A percentile compares a stretch with the other conserved stretches of the same genome.
phyloP scores from a whole-genome alignment of 257 asterid species.

The Craterostigma plantagineum region DNA sequence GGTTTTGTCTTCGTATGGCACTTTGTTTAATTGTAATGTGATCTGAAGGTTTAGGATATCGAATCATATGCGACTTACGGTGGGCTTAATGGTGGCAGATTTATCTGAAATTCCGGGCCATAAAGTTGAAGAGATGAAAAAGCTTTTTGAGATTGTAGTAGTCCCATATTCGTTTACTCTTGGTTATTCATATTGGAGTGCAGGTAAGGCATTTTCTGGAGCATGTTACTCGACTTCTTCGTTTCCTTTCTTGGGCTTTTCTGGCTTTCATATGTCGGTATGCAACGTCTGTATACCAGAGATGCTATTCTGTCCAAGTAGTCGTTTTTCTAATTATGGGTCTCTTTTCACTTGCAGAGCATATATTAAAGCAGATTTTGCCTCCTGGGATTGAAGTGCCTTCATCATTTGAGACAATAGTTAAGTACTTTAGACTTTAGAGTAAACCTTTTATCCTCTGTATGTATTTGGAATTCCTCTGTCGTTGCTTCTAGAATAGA shows the following conservation, averaged over 20 bases:
- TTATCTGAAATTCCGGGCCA: slow-evolving; percentile 53
- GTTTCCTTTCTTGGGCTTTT: background rate
- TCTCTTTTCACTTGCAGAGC: slow-evolving; percentile 58
- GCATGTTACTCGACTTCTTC: background rate
- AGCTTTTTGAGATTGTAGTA: slow-evolving; percentile 51
- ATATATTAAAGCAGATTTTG: slow-evolving; percentile 73
- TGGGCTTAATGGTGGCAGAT: slow-evolving; percentile 27
- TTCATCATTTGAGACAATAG: slow-evolving; percentile 95
- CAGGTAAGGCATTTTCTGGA: slow-evolving; percentile 29
- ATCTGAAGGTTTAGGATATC: background rate
- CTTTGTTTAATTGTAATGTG: background rate
- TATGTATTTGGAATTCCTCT: slow-evolving; percentile 1
- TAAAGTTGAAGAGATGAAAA: slow-evolving; percentile 54
- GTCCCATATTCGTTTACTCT: slow-evolving; percentile 60
- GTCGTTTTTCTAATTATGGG: background rate
- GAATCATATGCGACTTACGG: background rate
- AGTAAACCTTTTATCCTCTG: slow-evolving; percentile 1
- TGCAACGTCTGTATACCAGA: background rate
- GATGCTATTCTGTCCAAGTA: background rate
- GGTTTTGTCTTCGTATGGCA: slow-evolving; percentile 16
- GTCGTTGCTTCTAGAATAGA: background rate
- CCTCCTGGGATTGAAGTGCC: slow-evolving; percentile 77
- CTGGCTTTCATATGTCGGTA: background rate
- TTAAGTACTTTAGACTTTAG: slow-evolving; percentile 46
- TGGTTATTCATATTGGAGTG: slow-evolving; percentile 80